phyloP scores from a whole-genome alignment of 305 asterid species.

The Fraxinus greggii region DNA sequence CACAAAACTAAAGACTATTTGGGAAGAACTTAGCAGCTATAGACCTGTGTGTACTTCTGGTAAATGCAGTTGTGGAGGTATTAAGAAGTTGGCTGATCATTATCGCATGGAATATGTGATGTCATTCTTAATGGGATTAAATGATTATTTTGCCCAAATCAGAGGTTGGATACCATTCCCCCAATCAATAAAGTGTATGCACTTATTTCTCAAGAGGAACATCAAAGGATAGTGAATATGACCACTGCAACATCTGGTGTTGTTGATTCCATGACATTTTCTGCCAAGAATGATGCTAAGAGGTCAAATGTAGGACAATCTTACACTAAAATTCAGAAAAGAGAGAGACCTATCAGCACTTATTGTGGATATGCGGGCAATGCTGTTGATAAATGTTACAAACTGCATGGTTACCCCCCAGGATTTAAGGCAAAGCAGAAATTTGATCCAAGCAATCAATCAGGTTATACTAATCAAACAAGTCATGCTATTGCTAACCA shows the following conservation, averaged over 20 bases:
- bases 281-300: background rate
- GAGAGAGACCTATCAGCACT: background rate
- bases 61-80: background rate
- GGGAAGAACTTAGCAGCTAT: background rate
- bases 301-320: background rate
- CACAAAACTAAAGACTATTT: background rate
- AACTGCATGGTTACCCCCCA: background rate
- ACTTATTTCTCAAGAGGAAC: background rate
- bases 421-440: background rate
- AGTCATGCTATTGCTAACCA: background rate
- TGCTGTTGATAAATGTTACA: background rate
- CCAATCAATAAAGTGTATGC: background rate
- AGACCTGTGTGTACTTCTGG: background rate
- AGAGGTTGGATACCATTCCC: background rate
- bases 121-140: background rate
- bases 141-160: background rate
- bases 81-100: background rate
- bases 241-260: background rate
- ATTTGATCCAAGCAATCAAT: background rate
- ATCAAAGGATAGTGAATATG: background rate
- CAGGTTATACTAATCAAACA: background rate
- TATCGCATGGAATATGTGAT: background rate
- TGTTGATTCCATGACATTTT: background rate
- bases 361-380: background rate
- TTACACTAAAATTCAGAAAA: background rate